A percentile compares a stretch with the other conserved stretches of the same genome.
phyloP scores from a whole-genome alignment of 345 rosid species.

The Pelargonium nanum region DNA sequence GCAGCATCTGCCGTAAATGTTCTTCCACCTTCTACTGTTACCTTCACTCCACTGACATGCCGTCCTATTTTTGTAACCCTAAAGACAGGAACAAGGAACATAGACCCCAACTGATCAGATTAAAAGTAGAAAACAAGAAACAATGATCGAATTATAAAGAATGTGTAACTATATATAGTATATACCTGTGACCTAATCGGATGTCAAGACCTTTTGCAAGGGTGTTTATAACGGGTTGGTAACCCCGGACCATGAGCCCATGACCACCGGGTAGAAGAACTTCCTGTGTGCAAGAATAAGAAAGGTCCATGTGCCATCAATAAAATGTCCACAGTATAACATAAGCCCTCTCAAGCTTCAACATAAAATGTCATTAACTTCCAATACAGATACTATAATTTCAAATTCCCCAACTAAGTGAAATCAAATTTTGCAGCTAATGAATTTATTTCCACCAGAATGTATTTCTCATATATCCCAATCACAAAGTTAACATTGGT shows the following conservation, averaged over 20 bases:
- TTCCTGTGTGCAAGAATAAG: conserved; percentile 40
- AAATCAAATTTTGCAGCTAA: not conserved
- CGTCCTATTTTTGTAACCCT: conserved; percentile 75
- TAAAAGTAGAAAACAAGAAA: not conserved
- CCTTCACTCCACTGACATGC: conserved; percentile 64
- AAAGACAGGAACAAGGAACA: conserved; percentile 1
- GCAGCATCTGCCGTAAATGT: conserved; percentile 81
- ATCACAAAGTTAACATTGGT: no score
- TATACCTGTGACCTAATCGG: conserved; percentile 69
- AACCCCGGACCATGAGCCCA: conserved; percentile 97
- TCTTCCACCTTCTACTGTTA: conserved; percentile 57
- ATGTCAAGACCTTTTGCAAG: conserved; percentile 91
- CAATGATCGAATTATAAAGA: not conserved
- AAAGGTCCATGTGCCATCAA: not conserved
- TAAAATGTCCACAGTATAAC: not conserved
- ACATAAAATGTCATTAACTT: no score
- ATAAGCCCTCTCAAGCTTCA: not conserved
- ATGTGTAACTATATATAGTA: conserved; percentile 10
- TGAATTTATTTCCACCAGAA: not conserved
- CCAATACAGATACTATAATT: no score
- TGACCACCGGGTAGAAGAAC: conserved; percentile 91
- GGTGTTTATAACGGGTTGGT: conserved; percentile 86
- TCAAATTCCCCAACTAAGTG: no score
- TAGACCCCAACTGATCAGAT: not conserved
- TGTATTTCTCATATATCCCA: no score